These are phyloP conservation scores for Fraxinus pennsylvanica DNA, from an alignment of 257 asterid genomes.

Conservation along the genomic window DNA sequence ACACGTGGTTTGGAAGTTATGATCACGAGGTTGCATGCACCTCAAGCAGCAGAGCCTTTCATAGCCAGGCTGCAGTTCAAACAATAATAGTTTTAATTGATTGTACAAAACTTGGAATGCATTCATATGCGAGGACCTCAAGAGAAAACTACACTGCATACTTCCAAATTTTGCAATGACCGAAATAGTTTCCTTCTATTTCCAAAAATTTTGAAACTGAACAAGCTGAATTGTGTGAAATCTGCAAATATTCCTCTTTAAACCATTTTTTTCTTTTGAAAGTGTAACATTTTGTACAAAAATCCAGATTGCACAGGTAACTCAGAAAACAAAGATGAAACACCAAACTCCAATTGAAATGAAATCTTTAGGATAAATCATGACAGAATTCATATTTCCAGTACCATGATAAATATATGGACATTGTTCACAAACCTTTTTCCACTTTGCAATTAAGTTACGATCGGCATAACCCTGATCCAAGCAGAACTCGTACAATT, in stretches of 20 bases:
- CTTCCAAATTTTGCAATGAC: not conserved
- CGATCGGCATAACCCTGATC: conserved; percentile 52
- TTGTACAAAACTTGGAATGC: not conserved
- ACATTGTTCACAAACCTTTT: conserved; percentile 31
- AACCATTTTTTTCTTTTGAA: not conserved
- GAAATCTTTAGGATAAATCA: too few species aligned
- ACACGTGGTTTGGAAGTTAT: conserved; percentile 48
- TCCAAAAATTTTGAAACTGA: not conserved
- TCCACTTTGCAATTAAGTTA: conserved; percentile 52
- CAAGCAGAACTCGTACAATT: conserved; percentile 46
- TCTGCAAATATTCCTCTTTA: not conserved
- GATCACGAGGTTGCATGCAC: conserved; percentile 58
- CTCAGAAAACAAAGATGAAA: not conserved
- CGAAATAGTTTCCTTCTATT: not conserved
- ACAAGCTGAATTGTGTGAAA: not conserved
- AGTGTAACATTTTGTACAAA: not conserved
- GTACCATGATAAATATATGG: not conserved
- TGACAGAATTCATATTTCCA: not conserved
- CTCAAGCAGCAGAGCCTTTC: conserved; percentile 50
- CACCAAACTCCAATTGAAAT: too few species aligned
- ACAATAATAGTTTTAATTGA: not conserved
- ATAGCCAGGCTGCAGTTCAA: conserved; percentile 46
- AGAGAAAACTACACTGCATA: not conserved
- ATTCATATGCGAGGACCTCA: not conserved
- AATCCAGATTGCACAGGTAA: not conserved